Evolutionary conservation across 2,329 filamentous ascomycete species (phyloP), one percentile per base, ranked within the genome.

Genomic region (Xylariaceae sp.): DNA sequence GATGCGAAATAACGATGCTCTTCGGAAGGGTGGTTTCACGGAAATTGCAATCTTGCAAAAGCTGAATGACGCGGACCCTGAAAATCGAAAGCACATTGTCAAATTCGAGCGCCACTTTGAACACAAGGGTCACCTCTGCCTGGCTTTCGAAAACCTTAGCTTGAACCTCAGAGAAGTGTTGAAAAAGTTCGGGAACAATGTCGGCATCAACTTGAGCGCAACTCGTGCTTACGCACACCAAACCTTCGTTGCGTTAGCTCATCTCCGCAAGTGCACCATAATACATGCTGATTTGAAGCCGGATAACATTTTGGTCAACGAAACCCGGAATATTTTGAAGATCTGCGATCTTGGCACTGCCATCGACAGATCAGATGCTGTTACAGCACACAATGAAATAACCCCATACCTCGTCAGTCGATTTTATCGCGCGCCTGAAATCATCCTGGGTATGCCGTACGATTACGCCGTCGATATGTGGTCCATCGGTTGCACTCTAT

Each of bases 291-390:
- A 98, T 72, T 66, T 98, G 55, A 98, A 98, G 66, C 93, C 93
- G 8, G 93, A 98, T 77, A 98, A 98, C 56, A 91, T 98, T 43
- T 71, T 98, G 77, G 78, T 91, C 52, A 93, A 91, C 54, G 88
- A 95, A 51, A 81, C 74, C 45, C 83, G 87, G 45, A 95, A 85
- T 52, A 67, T 89, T 19, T 78, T 98, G 57, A 98, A 98, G 65
- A 87, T 98, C 40, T 96, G 90, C 63, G 93, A 98, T 73, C 69
- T 98, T 60, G 93, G 93, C 40, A 97, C 93, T n/a, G 93, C 93
- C 19, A 91, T 91, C 43, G 87, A 95, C 57, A 83, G 85, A 41
- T 85, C 87, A 11, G 93, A 98, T 54, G 78, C 78, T 2, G 76
- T 76, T 16, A 80, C 75, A n/a, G 74, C 76, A 9, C 75, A 80